Conservation (phyloP, 805 yeast genomes). For the Phaffomyces opuntiae region DNA sequence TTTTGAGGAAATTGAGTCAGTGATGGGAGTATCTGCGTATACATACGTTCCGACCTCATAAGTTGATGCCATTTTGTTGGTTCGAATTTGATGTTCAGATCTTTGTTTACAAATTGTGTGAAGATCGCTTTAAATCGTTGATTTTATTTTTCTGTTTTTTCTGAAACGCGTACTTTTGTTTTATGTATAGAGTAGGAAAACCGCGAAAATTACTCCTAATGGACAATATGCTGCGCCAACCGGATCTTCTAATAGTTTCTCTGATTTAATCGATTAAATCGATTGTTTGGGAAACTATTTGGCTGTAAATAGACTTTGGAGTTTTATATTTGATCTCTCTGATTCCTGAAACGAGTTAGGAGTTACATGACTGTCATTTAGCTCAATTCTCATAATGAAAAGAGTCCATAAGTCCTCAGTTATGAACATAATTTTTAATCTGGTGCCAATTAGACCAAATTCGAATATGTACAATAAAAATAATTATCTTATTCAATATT, state of each 20-base stretch:
- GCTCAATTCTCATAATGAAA: too few relatives aligned
- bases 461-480: too few relatives aligned
- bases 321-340: too few relatives aligned
- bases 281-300: too few relatives aligned
- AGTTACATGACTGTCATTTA: too few relatives aligned
- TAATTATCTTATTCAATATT: too few relatives aligned
- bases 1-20: not conserved
- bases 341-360: too few relatives aligned
- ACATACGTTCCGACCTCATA: slow-evolving; percentile 52
- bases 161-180: slow-evolving; percentile 2
- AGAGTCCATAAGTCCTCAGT: too few relatives aligned
- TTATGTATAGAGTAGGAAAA: not conserved
- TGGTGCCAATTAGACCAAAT: too few relatives aligned
- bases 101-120: not conserved
- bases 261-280: not conserved
- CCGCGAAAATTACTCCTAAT: slow-evolving; percentile 1
- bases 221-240: not conserved
- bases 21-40: not conserved
- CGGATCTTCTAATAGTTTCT: not conserved
- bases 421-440: too few relatives aligned
- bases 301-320: too few relatives aligned
- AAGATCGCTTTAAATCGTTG: not conserved
- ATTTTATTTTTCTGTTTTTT: slow-evolving; percentile 1
- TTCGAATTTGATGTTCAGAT: not conserved
- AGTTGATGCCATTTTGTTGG: slow-evolving; percentile 29